Evolutionary conservation across 352 stramenopile species (phyloP).

Genomic region (Globisporangium cederbergense): DNA sequence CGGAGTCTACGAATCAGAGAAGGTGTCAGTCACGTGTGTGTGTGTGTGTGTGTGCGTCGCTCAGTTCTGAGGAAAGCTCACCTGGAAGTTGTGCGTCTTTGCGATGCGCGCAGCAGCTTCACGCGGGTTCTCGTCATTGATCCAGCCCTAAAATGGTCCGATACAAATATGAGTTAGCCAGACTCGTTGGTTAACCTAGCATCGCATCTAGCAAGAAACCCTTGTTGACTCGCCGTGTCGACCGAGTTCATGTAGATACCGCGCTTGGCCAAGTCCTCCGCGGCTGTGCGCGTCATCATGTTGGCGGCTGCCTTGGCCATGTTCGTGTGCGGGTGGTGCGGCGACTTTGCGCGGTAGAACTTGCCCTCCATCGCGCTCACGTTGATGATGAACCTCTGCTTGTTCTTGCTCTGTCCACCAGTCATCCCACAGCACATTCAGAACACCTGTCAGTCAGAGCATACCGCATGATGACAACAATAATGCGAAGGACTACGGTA

Average conservation of each 20-base stretch:
- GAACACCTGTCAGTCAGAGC: background rate
- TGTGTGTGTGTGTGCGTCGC: no score
- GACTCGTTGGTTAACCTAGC: background rate
- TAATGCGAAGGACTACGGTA: constrained; percentile 12
- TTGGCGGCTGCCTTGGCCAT: constrained; percentile 96
- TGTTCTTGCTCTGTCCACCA: constrained; percentile 34
- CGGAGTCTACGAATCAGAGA: constrained; percentile 68
- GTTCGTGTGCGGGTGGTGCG: constrained; percentile 95
- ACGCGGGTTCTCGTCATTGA: constrained; percentile 96
- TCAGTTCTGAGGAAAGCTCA: constrained; percentile 3
- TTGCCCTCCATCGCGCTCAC: constrained; percentile 96
- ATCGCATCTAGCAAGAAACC: background rate
- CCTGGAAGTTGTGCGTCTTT: constrained; percentile 90
- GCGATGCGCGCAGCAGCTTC: constrained; percentile 89
- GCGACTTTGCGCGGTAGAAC: constrained; percentile 94
- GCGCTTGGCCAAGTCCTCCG: constrained; percentile 84
- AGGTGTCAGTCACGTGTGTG: background rate
- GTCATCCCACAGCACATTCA: background rate
- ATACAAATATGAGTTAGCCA: background rate
- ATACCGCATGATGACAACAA: background rate
- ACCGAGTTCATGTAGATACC: constrained; percentile 95
- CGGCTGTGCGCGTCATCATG: constrained; percentile 93
- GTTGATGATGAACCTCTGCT: constrained; percentile 88
- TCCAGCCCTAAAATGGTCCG: constrained; percentile 76
- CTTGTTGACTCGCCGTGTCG: constrained; percentile 69